These are phyloP conservation scores for Flaveria ramosissima DNA, from an alignment of 129 eudicot species.

Conservation along the genomic window DNA sequence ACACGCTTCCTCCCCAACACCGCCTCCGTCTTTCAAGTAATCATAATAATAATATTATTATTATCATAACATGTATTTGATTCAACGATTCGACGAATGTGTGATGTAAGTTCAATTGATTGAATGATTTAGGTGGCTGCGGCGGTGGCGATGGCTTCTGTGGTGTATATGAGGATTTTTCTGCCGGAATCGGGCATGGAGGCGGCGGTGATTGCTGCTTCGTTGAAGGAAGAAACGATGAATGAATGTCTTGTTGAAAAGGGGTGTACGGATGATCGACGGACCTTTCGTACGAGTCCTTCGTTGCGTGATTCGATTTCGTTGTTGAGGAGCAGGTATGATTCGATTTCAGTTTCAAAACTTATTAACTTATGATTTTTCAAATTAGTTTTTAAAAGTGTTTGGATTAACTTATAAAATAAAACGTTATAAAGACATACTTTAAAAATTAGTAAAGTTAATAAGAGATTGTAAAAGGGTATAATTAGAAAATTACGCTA, in stretches of 20 bases:
- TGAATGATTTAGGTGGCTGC: slow-evolving; percentile 59
- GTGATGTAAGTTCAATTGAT: background rate
- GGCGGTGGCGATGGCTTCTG: slow-evolving; percentile 57
- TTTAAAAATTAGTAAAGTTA: too few species aligned
- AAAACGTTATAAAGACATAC: too few species aligned
- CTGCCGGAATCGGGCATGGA: slow-evolving; percentile 59
- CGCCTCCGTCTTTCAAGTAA: slow-evolving; percentile 71
- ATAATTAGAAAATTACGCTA: too few species aligned
- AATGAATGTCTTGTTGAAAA: slow-evolving; percentile 56
- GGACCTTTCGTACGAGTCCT: slow-evolving; percentile 49
- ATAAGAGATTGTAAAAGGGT: too few species aligned
- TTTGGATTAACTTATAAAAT: too few species aligned
- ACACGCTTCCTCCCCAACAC: slow-evolving; percentile 79
- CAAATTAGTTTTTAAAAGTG: too few species aligned
- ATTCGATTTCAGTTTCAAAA: background rate
- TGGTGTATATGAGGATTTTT: slow-evolving; percentile 77
- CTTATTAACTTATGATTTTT: too few species aligned
- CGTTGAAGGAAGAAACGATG: slow-evolving; percentile 36
- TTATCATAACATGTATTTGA: background rate
- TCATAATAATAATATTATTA: background rate
- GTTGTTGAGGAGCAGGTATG: slow-evolving; percentile 68
- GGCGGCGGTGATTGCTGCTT: slow-evolving; percentile 27
- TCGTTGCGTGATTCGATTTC: slow-evolving; percentile 58
- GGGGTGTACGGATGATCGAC: slow-evolving; percentile 36
- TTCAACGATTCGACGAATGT: background rate